A percentile compares a stretch with the other conserved stretches of the same genome.
Conservation (phyloP, 2,329 filamentous ascomycete species). For the Ophiocordyceps polyrhachis-furcata region DNA sequence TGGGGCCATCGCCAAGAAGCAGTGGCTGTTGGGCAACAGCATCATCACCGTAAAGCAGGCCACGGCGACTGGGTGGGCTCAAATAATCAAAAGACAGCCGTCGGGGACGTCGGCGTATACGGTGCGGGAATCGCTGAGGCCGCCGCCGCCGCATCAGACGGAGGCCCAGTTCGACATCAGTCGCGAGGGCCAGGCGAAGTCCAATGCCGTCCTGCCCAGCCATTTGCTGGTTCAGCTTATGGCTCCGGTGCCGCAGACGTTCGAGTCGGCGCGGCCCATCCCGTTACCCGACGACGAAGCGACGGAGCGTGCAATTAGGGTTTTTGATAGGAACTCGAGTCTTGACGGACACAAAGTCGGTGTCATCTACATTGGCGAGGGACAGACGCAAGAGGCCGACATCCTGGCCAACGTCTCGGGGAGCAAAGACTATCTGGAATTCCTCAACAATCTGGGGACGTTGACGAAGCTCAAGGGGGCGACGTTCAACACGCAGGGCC, state of each 20-base stretch:
- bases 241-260: constrained; percentile 39
- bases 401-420: constrained; percentile 78
- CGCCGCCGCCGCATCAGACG: constrained; percentile 37
- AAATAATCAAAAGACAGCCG: constrained; percentile 52
- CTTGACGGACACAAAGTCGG: constrained; percentile 93
- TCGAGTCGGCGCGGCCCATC: constrained; percentile 48
- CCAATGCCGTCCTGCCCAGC: constrained; percentile 49
- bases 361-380: constrained; percentile 79
- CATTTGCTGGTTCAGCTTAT: constrained; percentile 54
- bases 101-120: constrained; percentile 45
- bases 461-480: constrained; percentile 65
- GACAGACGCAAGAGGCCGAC: constrained; percentile 63
- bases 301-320: constrained; percentile 53
- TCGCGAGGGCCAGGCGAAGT: constrained; percentile 31
- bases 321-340: constrained; percentile 74
- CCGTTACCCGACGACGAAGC: constrained; percentile 53
- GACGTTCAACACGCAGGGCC: constrained; percentile 79
- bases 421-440: constrained; percentile 72
- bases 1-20: constrained; percentile 46
- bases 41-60: constrained; percentile 59
- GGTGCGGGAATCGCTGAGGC: constrained; percentile 39
- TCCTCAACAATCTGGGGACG: constrained; percentile 66
- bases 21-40: constrained; percentile 57
- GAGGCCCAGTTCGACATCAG: constrained; percentile 26
- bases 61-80: constrained; percentile 44